Conservation (phyloP, 108 stramenopile genomes). For the Nannochloropsis oceanica region DNA sequence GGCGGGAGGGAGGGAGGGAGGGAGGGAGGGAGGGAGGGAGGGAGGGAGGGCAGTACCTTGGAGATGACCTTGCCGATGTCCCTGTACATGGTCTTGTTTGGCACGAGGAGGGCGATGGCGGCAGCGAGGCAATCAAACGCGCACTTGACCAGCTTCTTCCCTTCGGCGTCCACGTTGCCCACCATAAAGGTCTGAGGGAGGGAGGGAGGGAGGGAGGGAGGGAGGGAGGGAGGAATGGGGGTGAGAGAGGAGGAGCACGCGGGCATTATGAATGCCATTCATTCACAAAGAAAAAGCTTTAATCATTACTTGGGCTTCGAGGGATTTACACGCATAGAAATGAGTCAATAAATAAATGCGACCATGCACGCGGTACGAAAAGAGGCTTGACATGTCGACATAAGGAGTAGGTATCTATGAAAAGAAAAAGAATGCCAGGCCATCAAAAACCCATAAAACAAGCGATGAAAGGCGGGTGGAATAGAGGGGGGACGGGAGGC, state of each 20-base stretch:
- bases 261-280: no score
- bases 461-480: background rate
- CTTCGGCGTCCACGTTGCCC: conserved; percentile 31
- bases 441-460: background rate
- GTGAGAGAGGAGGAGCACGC: no score
- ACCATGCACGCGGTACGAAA: no score
- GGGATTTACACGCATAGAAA: no score
- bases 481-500: background rate
- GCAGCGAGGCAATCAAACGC: conserved; percentile 30
- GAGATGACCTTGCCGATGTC: conserved; percentile 28
- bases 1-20: no score
- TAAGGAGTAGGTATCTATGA: no score
- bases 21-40: no score
- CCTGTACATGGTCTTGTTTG: conserved; percentile 36
- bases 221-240: no score
- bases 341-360: no score
- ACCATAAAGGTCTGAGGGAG: conserved; percentile 28
- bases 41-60: background rate
- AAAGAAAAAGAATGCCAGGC: background rate
- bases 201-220: background rate
- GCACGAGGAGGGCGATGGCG: conserved; percentile 23
- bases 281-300: no score
- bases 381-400: no score
- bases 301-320: no score
- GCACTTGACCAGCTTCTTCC: conserved; percentile 20